Conservation (phyloP, 2,329 filamentous ascomycete genomes). For the Talaromyces piceae region DNA sequence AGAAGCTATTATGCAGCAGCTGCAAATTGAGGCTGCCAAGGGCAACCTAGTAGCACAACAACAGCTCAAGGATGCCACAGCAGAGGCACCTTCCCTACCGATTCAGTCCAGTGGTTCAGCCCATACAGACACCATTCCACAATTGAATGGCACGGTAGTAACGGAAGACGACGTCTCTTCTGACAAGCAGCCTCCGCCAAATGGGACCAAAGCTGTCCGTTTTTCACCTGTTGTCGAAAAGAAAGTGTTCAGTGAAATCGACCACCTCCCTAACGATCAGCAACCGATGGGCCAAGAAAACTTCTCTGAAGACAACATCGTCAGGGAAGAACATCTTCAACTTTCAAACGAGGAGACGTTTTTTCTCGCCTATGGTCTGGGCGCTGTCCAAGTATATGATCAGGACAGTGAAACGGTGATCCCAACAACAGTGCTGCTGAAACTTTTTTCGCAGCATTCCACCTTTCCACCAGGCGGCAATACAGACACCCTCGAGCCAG, state of each 20-base stretch:
- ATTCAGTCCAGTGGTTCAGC: constrained; percentile 2
- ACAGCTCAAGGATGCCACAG: background rate
- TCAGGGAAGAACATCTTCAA: constrained; percentile 78
- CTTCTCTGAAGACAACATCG: constrained; percentile 18
- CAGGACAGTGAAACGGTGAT: constrained; percentile 34
- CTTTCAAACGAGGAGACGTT: constrained; percentile 85
- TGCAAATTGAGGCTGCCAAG: constrained; percentile 45
- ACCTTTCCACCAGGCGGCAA: constrained; percentile 55
- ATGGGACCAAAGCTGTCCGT: constrained; percentile 54
- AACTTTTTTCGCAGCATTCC: constrained; percentile 61
- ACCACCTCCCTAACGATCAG: constrained; percentile 7
- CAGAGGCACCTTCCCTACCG: background rate
- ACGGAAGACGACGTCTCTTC: background rate
- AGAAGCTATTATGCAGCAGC: constrained; percentile 69
- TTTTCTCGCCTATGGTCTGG: constrained; percentile 76
- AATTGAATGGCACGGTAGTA: background rate
- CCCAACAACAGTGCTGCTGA: constrained; percentile 52
- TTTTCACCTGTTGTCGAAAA: constrained; percentile 62
- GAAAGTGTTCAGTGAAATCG: constrained; percentile 41
- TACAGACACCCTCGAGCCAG: constrained; percentile 50
- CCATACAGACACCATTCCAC: constrained; percentile 4
- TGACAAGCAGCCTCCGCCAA: constrained; percentile 2
- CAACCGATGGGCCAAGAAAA: constrained; percentile 13
- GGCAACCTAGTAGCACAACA: constrained; percentile 16
- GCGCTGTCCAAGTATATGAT: constrained; percentile 57